These are phyloP conservation scores for Populus nigra DNA, from an alignment of 345 rosid species.

Conservation along the genomic window DNA sequence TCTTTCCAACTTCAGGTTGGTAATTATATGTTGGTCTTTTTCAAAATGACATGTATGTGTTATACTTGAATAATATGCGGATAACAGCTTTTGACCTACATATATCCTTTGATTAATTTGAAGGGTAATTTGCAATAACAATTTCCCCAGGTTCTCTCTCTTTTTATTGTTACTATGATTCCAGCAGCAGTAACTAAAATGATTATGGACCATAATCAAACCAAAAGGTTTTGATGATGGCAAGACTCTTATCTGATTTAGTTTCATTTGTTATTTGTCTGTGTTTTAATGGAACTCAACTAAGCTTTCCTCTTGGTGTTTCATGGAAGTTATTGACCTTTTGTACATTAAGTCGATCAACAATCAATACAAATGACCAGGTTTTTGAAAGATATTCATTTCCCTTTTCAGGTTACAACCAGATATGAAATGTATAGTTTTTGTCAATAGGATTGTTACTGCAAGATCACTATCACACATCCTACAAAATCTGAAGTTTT, in stretches of 20 bases:
- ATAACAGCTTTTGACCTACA: too few species aligned
- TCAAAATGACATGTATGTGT: not conserved
- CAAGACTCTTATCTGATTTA: not conserved
- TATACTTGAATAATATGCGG: too few species aligned
- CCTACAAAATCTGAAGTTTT: constrained; percentile 57
- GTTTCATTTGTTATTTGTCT: not conserved
- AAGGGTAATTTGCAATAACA: too few species aligned
- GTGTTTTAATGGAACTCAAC: not conserved
- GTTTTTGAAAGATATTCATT: constrained; percentile 19
- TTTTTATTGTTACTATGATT: too few species aligned
- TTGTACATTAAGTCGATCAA: not conserved
- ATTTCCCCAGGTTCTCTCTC: too few species aligned
- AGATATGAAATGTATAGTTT: constrained; percentile 78
- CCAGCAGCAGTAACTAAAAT: too few species aligned
- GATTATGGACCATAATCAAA: too few species aligned
- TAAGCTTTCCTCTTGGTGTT: not conserved
- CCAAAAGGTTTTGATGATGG: too few species aligned
- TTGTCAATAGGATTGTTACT: constrained; percentile 83
- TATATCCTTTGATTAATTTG: too few species aligned
- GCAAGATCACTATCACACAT: constrained; percentile 74
- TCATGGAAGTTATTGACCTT: not conserved
- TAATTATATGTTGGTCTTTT: constrained; percentile 17
- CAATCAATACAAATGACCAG: not conserved
- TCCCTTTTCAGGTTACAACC: constrained; percentile 63
- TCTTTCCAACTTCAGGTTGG: constrained; percentile 85